Conservation (phyloP, 495 filamentous ascomycete species). For the Penicillium arizonense region DNA sequence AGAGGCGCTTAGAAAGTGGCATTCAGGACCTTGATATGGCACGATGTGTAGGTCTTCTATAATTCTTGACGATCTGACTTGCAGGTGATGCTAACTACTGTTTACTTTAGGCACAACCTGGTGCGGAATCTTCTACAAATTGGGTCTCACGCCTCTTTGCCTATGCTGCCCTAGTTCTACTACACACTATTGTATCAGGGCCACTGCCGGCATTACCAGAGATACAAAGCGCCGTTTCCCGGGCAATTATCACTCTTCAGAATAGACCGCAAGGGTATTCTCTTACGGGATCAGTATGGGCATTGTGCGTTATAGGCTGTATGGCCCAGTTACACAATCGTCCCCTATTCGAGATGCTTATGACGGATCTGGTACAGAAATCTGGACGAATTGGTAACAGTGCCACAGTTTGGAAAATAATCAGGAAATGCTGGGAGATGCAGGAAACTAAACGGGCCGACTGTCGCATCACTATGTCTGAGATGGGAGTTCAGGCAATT, state of each 20-base stretch:
- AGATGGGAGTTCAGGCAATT: constrained; percentile 3
- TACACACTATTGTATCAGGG: constrained; percentile 3
- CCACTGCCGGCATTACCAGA: constrained; percentile 3
- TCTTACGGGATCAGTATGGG: constrained; percentile 7
- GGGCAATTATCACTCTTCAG: constrained; percentile 2
- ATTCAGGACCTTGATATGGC: not conserved
- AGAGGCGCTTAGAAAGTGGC: not conserved
- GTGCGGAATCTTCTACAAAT: not conserved
- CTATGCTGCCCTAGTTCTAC: not conserved
- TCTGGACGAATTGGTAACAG: constrained; percentile 3
- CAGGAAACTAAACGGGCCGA: constrained; percentile 3
- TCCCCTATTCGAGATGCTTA: not conserved
- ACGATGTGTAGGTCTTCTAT: not conserved
- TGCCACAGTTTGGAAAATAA: constrained; percentile 8
- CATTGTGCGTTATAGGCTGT: constrained; percentile 5
- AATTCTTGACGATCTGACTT: not conserved
- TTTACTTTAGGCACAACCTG: not conserved
- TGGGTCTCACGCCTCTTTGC: constrained; percentile 6
- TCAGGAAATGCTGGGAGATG: constrained; percentile 4
- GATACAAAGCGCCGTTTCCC: constrained; percentile 2
- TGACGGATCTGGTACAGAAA: constrained; percentile 1
- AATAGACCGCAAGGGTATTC: constrained; percentile 2
- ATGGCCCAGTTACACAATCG: constrained; percentile 1
- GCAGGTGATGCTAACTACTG: not conserved
- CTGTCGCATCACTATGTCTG: constrained; percentile 2